Evolutionary conservation across 2,329 filamentous ascomycete genomes (phyloP).

Genomic region (Fusarium humuli): DNA sequence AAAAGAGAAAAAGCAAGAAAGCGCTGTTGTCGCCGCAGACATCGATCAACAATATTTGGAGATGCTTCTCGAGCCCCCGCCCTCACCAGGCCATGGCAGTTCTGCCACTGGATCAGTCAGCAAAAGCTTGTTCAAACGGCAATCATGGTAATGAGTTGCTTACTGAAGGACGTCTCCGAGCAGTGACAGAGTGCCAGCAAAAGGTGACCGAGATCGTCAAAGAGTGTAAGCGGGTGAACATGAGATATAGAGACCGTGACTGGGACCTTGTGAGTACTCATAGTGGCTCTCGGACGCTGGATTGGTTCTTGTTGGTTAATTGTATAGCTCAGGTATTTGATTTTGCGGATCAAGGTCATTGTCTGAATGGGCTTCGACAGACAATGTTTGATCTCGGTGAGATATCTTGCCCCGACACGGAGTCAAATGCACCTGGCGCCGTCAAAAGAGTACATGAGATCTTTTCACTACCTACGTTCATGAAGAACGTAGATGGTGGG

Average conservation of each 20-base stretch:
- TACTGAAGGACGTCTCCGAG: neutral
- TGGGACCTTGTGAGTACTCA: neutral
- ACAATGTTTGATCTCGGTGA: neutral
- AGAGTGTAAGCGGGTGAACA: neutral
- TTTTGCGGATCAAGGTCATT: neutral
- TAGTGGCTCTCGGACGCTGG: neutral
- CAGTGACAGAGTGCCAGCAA: neutral
- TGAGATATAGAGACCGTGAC: constrained; percentile 2
- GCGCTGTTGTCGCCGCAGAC: too few species aligned
- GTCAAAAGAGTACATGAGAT: constrained; percentile 2
- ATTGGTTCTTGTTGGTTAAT: neutral
- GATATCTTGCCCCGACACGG: neutral
- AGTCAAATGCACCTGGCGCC: neutral
- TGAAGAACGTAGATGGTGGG: neutral
- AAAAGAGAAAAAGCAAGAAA: too few species aligned
- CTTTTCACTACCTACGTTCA: neutral
- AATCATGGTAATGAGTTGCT: neutral
- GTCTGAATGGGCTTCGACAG: neutral
- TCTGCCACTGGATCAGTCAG: neutral
- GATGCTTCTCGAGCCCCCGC: neutral
- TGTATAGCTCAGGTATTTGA: neutral
- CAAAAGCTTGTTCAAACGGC: neutral
- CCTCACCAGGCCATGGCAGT: neutral
- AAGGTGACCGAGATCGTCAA: neutral
- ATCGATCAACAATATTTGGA: neutral